Conservation (phyloP, 192 early-diverging fungal genomes). For the Powellomyces hirtus region DNA sequence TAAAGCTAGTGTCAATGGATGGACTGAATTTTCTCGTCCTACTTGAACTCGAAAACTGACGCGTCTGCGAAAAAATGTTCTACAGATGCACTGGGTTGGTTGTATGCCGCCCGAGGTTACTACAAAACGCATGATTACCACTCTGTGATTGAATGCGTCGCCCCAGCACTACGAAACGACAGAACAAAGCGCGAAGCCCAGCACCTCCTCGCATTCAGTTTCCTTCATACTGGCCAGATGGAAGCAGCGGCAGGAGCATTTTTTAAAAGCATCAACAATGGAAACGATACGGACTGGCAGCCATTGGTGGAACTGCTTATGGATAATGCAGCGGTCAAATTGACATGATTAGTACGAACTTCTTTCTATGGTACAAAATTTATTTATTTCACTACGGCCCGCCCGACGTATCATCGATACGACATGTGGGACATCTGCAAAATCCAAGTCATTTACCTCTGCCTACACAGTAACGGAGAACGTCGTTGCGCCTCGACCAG, state of each 20-base stretch:
- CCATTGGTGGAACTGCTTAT: slow-evolving; percentile 56
- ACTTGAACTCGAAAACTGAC: background rate
- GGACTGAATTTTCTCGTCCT: too few relatives aligned
- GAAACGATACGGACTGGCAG: slow-evolving; percentile 68
- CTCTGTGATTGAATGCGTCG: slow-evolving; percentile 60
- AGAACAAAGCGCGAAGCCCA: slow-evolving; percentile 59
- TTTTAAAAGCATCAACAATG: slow-evolving; percentile 58
- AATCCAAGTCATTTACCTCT: too few relatives aligned
- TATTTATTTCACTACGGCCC: too few relatives aligned
- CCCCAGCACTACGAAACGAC: slow-evolving; percentile 61
- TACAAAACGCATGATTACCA: slow-evolving; percentile 65
- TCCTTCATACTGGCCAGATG: slow-evolving; percentile 55
- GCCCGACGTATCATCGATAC: too few relatives aligned
- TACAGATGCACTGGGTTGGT: slow-evolving; percentile 62
- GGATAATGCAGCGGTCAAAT: slow-evolving; percentile 51
- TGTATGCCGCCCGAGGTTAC: slow-evolving; percentile 61
- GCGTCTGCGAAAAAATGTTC: too few relatives aligned
- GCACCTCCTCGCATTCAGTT: slow-evolving; percentile 58
- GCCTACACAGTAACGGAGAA: too few relatives aligned
- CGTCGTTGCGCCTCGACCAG: too few relatives aligned
- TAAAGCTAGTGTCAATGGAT: too few relatives aligned
- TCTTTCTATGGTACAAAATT: too few relatives aligned
- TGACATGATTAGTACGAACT: too few relatives aligned
- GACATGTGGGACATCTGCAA: too few relatives aligned
- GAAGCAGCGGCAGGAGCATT: slow-evolving; percentile 62